Evolutionary conservation across 495 filamentous ascomycete genomes (phyloP).

Genomic region (Neurospora sublineolata): DNA sequence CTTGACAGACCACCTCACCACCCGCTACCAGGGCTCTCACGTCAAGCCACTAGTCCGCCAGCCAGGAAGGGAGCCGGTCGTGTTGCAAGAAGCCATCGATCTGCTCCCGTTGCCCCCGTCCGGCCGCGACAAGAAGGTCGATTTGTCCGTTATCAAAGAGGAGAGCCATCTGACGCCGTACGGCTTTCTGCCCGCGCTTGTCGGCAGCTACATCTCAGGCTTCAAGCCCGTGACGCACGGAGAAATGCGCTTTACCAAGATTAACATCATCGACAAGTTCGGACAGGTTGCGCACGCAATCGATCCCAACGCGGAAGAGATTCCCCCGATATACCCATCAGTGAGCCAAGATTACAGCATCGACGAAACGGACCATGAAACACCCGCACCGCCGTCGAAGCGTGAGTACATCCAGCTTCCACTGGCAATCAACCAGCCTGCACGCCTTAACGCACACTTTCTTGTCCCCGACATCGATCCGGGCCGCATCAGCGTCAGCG

Average conservation of each 20-base stretch:
- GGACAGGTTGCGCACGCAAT: constrained; percentile 22
- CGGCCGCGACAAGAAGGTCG: background rate
- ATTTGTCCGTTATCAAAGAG: constrained; percentile 12
- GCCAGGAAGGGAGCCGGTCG: background rate
- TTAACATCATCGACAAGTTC: constrained; percentile 42
- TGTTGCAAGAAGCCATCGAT: constrained; percentile 10
- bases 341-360: background rate
- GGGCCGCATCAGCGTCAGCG: background rate
- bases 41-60: constrained; percentile 26
- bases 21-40: constrained; percentile 30
- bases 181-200: background rate
- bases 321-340: constrained; percentile 20
- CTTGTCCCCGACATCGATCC: background rate
- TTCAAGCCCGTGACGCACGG: constrained; percentile 37
- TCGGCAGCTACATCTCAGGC: background rate
- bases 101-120: background rate
- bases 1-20: constrained; percentile 31
- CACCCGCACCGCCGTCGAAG: background rate
- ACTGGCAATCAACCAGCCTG: constrained; percentile 37
- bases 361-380: background rate
- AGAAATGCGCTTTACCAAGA: constrained; percentile 32
- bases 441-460: constrained; percentile 32
- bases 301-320: constrained; percentile 14
- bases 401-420: constrained; percentile 35
- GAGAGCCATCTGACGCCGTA: constrained; percentile 24